Conservation (phyloP, 495 filamentous ascomycete genomes). For the Aspergillus homomorphus region DNA sequence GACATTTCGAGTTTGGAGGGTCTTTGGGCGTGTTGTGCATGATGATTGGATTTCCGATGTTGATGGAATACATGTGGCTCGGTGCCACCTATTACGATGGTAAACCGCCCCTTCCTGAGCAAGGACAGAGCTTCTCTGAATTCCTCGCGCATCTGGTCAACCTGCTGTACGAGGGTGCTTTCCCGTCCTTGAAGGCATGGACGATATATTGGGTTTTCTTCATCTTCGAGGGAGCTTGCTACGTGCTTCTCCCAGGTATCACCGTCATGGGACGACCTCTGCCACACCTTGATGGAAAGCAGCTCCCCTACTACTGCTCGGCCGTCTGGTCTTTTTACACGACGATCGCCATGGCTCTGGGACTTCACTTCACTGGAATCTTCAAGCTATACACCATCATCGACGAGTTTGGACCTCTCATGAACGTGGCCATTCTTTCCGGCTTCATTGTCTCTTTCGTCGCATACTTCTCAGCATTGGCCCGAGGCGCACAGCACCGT, state of each 20-base stretch:
- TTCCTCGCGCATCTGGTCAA: slow-evolving; percentile 65
- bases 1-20: slow-evolving; percentile 87
- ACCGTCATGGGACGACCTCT: slow-evolving; percentile 82
- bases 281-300: slow-evolving; percentile 72
- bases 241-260: slow-evolving; percentile 81
- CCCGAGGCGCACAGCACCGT: slow-evolving; percentile 76
- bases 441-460: slow-evolving; percentile 76
- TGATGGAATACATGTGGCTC: slow-evolving; percentile 99
- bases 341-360: slow-evolving; percentile 65
- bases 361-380: slow-evolving; percentile 72
- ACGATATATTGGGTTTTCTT: slow-evolving; percentile 90
- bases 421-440: slow-evolving; percentile 87
- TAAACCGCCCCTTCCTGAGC: slow-evolving; percentile 65
- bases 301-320: slow-evolving; percentile 91
- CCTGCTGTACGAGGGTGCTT: slow-evolving; percentile 77
- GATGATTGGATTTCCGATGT: slow-evolving; percentile 87
- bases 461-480: slow-evolving; percentile 80
- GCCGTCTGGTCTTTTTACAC: slow-evolving; percentile 82
- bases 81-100: slow-evolving; percentile 89
- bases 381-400: slow-evolving; percentile 93
- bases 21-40: slow-evolving; percentile 69
- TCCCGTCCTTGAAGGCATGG: slow-evolving; percentile 78
- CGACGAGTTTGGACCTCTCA: slow-evolving; percentile 89
- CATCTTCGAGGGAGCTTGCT: slow-evolving; percentile 75
- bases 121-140: slow-evolving; percentile 61